Evolutionary conservation across 2,329 filamentous ascomycete species (phyloP).

Genomic region (Pochonia chlamydosporia): DNA sequence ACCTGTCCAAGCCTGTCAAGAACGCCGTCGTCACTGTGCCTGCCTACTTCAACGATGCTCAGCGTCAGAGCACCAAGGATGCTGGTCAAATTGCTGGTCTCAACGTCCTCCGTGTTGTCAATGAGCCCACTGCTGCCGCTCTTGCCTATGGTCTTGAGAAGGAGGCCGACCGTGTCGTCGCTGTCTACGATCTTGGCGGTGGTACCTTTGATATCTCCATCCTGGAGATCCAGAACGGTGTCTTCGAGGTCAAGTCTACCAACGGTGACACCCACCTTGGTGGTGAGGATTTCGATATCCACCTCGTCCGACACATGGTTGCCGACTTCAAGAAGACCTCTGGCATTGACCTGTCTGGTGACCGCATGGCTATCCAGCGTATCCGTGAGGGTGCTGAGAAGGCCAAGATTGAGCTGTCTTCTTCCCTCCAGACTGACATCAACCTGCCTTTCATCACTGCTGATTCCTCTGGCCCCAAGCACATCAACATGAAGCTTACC

Average conservation of each 20-base stretch:
- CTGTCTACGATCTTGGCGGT: slow-evolving; percentile 96
- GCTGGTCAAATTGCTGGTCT: slow-evolving; percentile 93
- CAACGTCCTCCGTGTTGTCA: slow-evolving; percentile 95
- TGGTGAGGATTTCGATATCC: slow-evolving; percentile 97
- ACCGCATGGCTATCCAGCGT: slow-evolving; percentile 98
- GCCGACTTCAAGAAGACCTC: slow-evolving; percentile 96
- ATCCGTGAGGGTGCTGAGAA: slow-evolving; percentile 98
- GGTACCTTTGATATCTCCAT: slow-evolving; percentile 99
- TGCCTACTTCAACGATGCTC: slow-evolving; percentile 98
- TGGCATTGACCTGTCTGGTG: slow-evolving; percentile 79
- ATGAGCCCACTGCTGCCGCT: slow-evolving; percentile 94
- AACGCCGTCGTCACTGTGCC: slow-evolving; percentile 96
- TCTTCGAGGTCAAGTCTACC: slow-evolving; percentile 98
- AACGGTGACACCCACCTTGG: slow-evolving; percentile 98
- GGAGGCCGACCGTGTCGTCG: slow-evolving; percentile 81
- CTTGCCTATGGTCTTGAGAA: slow-evolving; percentile 96
- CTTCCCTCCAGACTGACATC: slow-evolving; percentile 91
- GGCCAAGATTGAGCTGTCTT: slow-evolving; percentile 98
- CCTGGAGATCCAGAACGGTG: slow-evolving; percentile 93
- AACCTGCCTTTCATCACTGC: slow-evolving; percentile 98
- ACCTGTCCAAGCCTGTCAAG: slow-evolving; percentile 84
- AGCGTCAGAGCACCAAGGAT: slow-evolving; percentile 97
- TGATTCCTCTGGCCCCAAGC: slow-evolving; percentile 90
- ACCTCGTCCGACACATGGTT: slow-evolving; percentile 87
- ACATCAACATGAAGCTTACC: slow-evolving; percentile 94